Evolutionary conservation across 805 yeast genomes (phyloP), one percentile per base, ranked within the genome.

Genomic region (Lachancea lanzarotensis): DNA sequence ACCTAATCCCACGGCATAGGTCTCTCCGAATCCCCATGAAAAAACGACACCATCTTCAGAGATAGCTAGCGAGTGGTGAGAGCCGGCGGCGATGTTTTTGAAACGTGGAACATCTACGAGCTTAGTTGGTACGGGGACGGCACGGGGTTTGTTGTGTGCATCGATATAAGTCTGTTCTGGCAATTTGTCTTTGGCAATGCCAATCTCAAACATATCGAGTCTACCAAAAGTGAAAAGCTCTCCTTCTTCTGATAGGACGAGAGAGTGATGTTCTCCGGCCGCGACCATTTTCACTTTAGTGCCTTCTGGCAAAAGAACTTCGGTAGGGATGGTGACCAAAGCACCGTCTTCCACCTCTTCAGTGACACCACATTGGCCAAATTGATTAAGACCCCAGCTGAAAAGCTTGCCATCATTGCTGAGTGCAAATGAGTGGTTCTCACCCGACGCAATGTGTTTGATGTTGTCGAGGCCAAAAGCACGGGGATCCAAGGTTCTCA

Each of bases 21-120:
- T 90, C 53, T 91, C 98, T 37, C 95, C 97, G 62, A 90, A 93
- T 1, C 99, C 99, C 99, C 99, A 93, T 1, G 97, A 78, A 69
- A 80, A 93, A 1, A 81, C 85, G 42, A 85, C 69, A 12, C 99
- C 98, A 55, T 86, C 88, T 18, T 72, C 76, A 2, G 95, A 79
- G 4, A 90, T 74, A 1, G 96, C 97, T 45, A 93, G 68, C 2
- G 95, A 84, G 62, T 93, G 98, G 57, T 93, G 98, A 1, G 95
- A 82, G 1, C 98, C 98, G 31, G 83, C 79, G 6, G 95, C 83
- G 36, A 91, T 71, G 22, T 65, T 60, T 53, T 74, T 76, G 57
- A 79, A 67, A 48, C 72, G 71, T 38, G 89, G 87, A 35, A 79
- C 70, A 30, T 73, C 71, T 17, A 67, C 59, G 40, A 91, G 65